These are phyloP conservation scores for Pilatotrama ljubarskyi DNA, from an alignment of 768 basidiomycete species.

Conservation along the genomic window DNA sequence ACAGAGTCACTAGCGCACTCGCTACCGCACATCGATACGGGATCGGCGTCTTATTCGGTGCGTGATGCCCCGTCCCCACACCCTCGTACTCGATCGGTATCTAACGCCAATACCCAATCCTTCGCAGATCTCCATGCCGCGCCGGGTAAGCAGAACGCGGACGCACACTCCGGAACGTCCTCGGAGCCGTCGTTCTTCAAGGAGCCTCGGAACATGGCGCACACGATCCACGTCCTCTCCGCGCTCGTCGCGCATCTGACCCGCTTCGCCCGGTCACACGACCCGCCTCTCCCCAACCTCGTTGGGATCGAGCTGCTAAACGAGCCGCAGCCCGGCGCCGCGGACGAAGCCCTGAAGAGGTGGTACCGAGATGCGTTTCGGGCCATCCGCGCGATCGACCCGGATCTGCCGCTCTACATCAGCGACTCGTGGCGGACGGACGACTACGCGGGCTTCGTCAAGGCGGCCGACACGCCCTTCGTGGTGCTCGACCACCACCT, in stretches of 20 bases:
- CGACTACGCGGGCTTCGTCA: conserved; percentile 58
- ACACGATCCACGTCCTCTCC: conserved; percentile 44
- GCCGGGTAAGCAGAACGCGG: conserved; percentile 73
- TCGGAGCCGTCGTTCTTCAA: conserved; percentile 49
- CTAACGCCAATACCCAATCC: not conserved
- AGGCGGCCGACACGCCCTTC: conserved; percentile 33
- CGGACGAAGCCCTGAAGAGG: conserved; percentile 46
- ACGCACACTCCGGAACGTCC: conserved; percentile 66
- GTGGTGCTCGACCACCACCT: conserved; percentile 80
- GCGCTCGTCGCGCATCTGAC: not conserved
- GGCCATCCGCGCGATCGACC: conserved; percentile 50
- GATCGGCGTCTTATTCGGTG: conserved; percentile 76
- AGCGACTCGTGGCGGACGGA: conserved; percentile 76
- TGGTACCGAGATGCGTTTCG: conserved; percentile 67
- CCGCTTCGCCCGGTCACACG: conserved; percentile 29
- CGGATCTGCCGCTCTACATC: conserved; percentile 67
- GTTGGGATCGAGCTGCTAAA: conserved; percentile 61
- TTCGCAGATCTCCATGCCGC: conserved; percentile 70
- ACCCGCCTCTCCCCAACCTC: conserved; percentile 44
- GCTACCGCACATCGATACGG: conserved; percentile 53
- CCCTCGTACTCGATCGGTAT: not conserved
- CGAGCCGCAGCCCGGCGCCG: conserved; percentile 54
- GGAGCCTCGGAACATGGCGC: conserved; percentile 42
- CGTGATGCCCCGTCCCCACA: not conserved
- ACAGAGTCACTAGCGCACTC: conserved; percentile 58